Percentiles rank a stretch among this genome's conserved stretches.
phyloP scores from a whole-genome alignment of 2,329 filamentous ascomycete species.

The Cytospora schulzeri region DNA sequence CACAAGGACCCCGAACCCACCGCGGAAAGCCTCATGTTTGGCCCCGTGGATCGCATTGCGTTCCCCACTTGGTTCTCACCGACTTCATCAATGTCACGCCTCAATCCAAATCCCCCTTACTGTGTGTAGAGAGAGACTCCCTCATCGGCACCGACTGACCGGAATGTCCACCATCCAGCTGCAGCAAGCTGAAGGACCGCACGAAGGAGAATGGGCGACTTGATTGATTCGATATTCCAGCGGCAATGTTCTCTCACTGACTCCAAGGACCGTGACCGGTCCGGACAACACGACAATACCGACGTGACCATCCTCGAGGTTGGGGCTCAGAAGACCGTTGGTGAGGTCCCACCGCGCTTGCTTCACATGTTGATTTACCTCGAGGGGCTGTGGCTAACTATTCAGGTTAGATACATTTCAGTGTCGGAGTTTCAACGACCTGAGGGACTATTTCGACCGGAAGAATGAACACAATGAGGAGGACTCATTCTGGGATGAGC shows the following conservation, averaged over 20 bases:
- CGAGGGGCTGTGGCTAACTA: neutral
- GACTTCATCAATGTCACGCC: conserved; percentile 14
- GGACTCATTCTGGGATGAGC: conserved; percentile 19
- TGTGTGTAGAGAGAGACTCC: neutral
- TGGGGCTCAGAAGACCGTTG: conserved; percentile 21
- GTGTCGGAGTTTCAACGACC: conserved; percentile 8
- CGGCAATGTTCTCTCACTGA: conserved; percentile 22
- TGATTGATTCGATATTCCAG: conserved; percentile 21
- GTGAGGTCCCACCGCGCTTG: conserved; percentile 17
- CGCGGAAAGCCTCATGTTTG: conserved; percentile 18
- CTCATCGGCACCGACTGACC: conserved; percentile 13
- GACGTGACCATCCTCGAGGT: conserved; percentile 24
- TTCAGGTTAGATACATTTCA: conserved; percentile 19
- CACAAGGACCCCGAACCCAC: conserved; percentile 13
- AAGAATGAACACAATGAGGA: conserved; percentile 9
- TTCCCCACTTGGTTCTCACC: conserved; percentile 19
- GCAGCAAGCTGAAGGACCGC: conserved; percentile 14
- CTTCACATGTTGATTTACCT: neutral
- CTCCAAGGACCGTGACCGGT: conserved; percentile 20
- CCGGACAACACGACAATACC: neutral
- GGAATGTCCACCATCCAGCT: conserved; percentile 16
- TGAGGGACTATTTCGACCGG: conserved; percentile 13
- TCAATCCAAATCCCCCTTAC: conserved; percentile 3
- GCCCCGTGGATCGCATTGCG: conserved; percentile 11
- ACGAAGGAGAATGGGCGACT: conserved; percentile 25